Base-by-base conservation (phyloP, 257 asterid genomes). In the Nicotiana noctiflora region DNA sequence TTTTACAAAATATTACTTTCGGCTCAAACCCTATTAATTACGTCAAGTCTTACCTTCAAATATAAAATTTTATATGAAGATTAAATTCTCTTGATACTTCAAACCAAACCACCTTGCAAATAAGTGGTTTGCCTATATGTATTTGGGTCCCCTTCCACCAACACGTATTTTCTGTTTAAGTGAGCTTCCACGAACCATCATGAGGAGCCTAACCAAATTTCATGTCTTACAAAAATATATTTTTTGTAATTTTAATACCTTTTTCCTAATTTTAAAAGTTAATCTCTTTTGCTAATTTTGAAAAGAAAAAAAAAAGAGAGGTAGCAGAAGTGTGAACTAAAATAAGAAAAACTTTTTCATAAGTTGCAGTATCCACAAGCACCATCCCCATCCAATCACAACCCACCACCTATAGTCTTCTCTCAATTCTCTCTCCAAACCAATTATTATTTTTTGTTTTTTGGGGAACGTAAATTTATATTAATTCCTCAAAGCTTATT, bases 301-400 rank as follows among this genome's bases (percentile, higher is more conserved):
- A 23, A 25, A 23, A 2, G 2, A 2, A 8, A 10, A 60, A 14
- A 23, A 68, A 46, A 74, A 49, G 14, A 49, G 44, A 52, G 44
- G 79, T 23, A 14, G 62, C 15, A 25, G 15, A 15, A 72, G 78
- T 7, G 60, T 21, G 25, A 0, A 2, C 46, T 79, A 68, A 29
- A 70, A 72, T 80, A 85, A 84, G 85, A 87, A 79, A 83, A 83
- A 82, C 82, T 77, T 90, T 89, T 87, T 59, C 76, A 55, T 79
- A n/a, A 88, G 87, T 75, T 86, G 93, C 88, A 89, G 94, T 81
- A 92, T 92, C 94, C 93, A 87, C 89, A 87, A 87, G 81, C 91
- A 87, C 94, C 93, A 87, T 84, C 19, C 40, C 90, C 83, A 86
- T 81, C 98, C 97, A 94, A 94, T 94, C 96, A 93, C 70, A 86